phyloP scores from a whole-genome alignment of 2,329 filamentous ascomycete genomes.

The Penicillium sp. region DNA sequence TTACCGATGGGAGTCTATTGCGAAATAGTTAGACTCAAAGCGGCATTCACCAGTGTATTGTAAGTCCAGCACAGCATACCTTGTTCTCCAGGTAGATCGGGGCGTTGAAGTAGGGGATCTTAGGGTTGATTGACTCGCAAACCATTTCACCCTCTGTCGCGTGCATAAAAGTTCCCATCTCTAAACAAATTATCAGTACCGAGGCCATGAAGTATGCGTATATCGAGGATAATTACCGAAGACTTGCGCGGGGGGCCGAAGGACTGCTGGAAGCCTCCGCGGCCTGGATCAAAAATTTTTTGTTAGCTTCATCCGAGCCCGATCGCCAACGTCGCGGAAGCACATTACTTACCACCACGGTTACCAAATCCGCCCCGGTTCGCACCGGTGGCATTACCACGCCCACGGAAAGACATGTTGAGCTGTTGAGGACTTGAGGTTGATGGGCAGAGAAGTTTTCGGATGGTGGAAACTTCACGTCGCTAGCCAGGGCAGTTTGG shows the following conservation, averaged over 20 bases:
- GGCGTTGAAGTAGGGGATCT: conserved; percentile 98
- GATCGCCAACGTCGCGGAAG: not conserved
- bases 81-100: conserved; percentile 99
- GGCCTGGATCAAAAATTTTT: conserved; percentile 46
- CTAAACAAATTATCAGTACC: conserved; percentile 45
- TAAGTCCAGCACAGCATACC: conserved; percentile 43
- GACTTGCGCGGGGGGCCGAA: conserved; percentile 58
- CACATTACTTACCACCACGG: conserved; percentile 39
- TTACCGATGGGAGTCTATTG: conserved; percentile 78
- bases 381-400: conserved; percentile 49
- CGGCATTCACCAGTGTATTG: no score
- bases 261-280: conserved; percentile 58
- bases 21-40: conserved; percentile 15
- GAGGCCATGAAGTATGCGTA: conserved; percentile 1
- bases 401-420: conserved; percentile 61
- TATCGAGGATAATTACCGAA: conserved; percentile 43
- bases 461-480: conserved; percentile 44
- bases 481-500: conserved; percentile 35
- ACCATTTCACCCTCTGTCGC: conserved; percentile 97
- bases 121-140: conserved; percentile 89
- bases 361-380: conserved; percentile 47
- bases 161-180: conserved; percentile 93
- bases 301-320: conserved; percentile 23
- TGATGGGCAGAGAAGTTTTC: conserved; percentile 37
- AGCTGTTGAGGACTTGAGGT: conserved; percentile 25